phyloP scores from a whole-genome alignment of 257 asterid genomes.

The Scutellaria barbata region DNA sequence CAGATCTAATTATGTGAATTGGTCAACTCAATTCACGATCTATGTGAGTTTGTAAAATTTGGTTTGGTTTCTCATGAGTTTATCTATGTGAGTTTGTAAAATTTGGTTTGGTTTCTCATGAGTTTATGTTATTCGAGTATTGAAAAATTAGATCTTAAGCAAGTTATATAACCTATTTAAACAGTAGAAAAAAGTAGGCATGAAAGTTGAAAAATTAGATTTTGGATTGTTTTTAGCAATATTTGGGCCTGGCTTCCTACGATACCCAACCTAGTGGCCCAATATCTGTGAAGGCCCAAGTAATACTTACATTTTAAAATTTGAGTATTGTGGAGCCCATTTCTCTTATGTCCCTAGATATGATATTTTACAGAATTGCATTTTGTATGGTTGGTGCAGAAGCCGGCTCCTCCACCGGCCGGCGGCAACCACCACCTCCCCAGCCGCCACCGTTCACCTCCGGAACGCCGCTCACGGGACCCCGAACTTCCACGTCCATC shows the following conservation, averaged over 20 bases:
- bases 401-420: constrained; percentile 46
- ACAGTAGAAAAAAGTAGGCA: not conserved
- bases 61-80: too few species aligned
- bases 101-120: too few species aligned
- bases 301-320: too few species aligned
- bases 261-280: not conserved
- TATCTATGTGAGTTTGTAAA: too few species aligned
- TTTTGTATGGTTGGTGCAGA: constrained; percentile 49
- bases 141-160: not conserved
- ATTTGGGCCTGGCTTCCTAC: not conserved
- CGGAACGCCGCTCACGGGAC: constrained; percentile 61
- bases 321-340: not conserved
- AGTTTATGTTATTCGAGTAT: too few species aligned
- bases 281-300: not conserved
- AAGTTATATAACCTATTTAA: not conserved
- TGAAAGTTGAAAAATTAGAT: too few species aligned
- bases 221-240: not conserved
- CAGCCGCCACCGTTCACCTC: constrained; percentile 49
- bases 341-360: not conserved
- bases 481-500: constrained; percentile 70
- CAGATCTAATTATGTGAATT: too few species aligned
- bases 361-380: not conserved
- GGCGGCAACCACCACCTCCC: constrained; percentile 48
- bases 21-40: too few species aligned
- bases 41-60: too few species aligned